These are phyloP conservation scores for Agroathelia rolfsii DNA, from an alignment of 1,284 basidiomycete species.

Conservation along the genomic window DNA sequence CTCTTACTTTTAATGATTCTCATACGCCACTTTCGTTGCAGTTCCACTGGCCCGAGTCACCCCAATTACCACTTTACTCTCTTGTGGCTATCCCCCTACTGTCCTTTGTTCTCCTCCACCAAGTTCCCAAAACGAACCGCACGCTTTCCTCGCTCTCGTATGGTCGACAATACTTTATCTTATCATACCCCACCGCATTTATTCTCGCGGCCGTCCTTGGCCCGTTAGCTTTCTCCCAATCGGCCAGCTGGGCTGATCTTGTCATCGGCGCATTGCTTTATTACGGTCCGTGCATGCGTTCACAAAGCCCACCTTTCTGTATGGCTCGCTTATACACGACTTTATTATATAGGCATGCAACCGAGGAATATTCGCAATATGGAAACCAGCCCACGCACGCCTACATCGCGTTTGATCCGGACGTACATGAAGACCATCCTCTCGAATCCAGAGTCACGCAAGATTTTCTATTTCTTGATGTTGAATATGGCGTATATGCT, in stretches of 20 bases:
- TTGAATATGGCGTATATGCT: conserved; percentile 96
- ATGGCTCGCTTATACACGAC: conserved; percentile 2
- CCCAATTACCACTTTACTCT: conserved; percentile 39
- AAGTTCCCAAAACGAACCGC: conserved; percentile 40
- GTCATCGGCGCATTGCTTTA: conserved; percentile 42
- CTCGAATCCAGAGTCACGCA: conserved; percentile 83
- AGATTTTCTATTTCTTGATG: conserved; percentile 95
- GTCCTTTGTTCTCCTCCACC: conserved; percentile 46
- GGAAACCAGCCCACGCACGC: conserved; percentile 37
- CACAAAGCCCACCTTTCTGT: not conserved
- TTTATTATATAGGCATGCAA: conserved; percentile 39
- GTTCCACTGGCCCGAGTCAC: conserved; percentile 27
- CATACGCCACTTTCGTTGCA: too few species aligned
- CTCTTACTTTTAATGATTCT: conserved; percentile 8
- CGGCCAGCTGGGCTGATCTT: conserved; percentile 44
- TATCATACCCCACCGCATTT: conserved; percentile 43
- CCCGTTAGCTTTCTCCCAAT: conserved; percentile 42
- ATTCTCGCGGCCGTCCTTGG: conserved; percentile 38
- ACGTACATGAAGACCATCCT: conserved; percentile 84
- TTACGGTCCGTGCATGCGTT: conserved; percentile 35
- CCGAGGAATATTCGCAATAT: conserved; percentile 35
- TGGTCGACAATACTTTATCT: conserved; percentile 38
- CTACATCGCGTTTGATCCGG: conserved; percentile 48
- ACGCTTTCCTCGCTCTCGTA: conserved; percentile 37
- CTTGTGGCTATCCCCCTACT: conserved; percentile 49